phyloP scores from a whole-genome alignment of 148 eudicot species.

The Camellia japonica region DNA sequence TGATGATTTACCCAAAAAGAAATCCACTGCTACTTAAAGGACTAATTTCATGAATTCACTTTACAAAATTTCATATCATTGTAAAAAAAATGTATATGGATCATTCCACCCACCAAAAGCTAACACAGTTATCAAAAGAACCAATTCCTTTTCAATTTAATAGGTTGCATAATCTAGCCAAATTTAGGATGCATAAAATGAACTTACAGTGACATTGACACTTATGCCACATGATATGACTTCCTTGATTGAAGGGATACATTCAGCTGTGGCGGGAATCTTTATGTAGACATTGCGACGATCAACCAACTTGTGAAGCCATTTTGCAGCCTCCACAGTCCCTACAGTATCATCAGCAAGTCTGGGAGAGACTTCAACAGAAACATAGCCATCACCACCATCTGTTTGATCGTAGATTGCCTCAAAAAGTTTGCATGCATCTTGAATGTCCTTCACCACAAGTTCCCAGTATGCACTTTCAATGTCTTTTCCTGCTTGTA shows the following conservation, averaged over 20 bases:
- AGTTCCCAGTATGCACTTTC: slow-evolving; percentile 97
- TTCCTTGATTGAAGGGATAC: slow-evolving; percentile 88
- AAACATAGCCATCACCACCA: slow-evolving; percentile 92
- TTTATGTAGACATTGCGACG: slow-evolving; percentile 92
- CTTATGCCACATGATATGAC: slow-evolving; percentile 87
- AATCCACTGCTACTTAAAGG: background rate
- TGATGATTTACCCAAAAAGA: background rate
- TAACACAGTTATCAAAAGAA: background rate
- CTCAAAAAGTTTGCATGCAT: slow-evolving; percentile 90
- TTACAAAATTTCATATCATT: background rate
- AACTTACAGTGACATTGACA: slow-evolving; percentile 94
- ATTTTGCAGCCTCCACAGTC: slow-evolving; percentile 93
- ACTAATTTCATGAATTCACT: background rate
- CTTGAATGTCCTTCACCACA: slow-evolving; percentile 95
- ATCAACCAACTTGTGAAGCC: slow-evolving; percentile 78
- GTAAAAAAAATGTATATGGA: background rate
- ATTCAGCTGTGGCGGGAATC: slow-evolving; percentile 94
- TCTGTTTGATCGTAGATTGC: slow-evolving; percentile 79
- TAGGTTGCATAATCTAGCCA: background rate
- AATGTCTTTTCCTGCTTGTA: slow-evolving; percentile 81
- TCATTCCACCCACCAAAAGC: background rate
- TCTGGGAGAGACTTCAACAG: slow-evolving; percentile 95
- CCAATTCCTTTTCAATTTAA: background rate
- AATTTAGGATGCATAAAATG: slow-evolving; percentile 4
- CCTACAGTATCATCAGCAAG: slow-evolving; percentile 93